Base-by-base conservation (phyloP, 73 alveolate species). In the Paramecium tetraurelia region DNA sequence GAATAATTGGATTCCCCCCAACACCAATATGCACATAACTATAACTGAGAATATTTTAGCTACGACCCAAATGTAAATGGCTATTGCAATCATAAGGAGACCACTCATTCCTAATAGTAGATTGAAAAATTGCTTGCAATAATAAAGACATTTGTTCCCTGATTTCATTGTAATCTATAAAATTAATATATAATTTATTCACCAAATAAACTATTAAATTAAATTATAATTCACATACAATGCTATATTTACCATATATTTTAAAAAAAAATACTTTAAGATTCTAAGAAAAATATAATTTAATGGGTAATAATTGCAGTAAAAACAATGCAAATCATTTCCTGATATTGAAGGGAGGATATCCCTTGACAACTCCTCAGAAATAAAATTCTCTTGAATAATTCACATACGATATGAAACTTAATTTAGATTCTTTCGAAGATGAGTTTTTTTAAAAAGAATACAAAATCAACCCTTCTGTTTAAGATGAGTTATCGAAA, bases 61-160 rank as follows among this genome's bases (percentile, higher is more conserved):
- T 11, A 31, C 70, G 14, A 35, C 75, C 90, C 90, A 80, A 18
- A 80, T 80, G 27, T 80, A 80, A 3, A 43, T 21, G 20, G 75
- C 90, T 8, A 80, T 80, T 20, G 90, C 70, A 10, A 80, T 44
- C 70, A 80, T 33, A 3, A 80, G 2, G 7, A 46, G n/a, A n/a
- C 90, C 90, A 18, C 76, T 44, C n/a, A 80, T 20, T 22, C 46
- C 48, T 14, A 80, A 46, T 10, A 80, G 53, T 1, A 41, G 20
- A 80, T 80, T 80, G 12, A 80, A 80, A 48, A 80, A 48, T 27
- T 80, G 36, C 18, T 80, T 80, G 46, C 57, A 36, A 40, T 33
- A 72, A 72, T 72, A 72, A 11, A 72, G 33, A 36, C 86, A 72
- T 38, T 72, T 72, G 5, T 72, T 72, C 14, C 86, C 86, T 35